Evolutionary conservation across 257 asterid species (phyloP), one percentile per base, ranked within the genome.

Genomic region (Solanum acaule): DNA sequence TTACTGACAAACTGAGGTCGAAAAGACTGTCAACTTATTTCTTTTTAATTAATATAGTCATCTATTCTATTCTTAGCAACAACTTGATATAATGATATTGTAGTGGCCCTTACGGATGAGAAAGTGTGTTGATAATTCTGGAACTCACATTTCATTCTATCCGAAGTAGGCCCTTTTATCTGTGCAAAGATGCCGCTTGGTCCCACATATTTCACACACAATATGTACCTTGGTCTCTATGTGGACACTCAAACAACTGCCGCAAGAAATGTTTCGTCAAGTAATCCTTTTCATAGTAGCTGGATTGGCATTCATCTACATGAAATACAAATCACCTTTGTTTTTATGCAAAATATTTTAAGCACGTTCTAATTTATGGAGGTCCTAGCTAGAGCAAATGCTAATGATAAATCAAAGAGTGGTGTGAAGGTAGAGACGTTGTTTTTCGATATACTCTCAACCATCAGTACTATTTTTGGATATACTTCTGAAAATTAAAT

Each of bases 311-410:
- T 83, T 95, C 98, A 87, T 93, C 93, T 85, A 97, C 93, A 2
- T 97, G 92, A 88, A 98, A 95, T n/a, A 82, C 44, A 82, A 95
- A 96, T 84, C 95, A 92, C 88, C 99, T 92, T 98, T 97, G 96
- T 37, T 37, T 86, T 67, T n/a, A 72, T 22, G 88, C 56, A 8
- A 14, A 38, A 16, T 14, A 63, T n/a, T 37, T 13, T 38, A 49
- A 65, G 27, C 15, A 65, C 16, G 49, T 73, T 73, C 27, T 61
- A 85, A n/a, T 85, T 61, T 8, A 4, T 11, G 13, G n/a, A 35
- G 31, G 63, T 68, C 72, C 38, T 37, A 37, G 38, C 29, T 61
- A 6, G 44, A 35, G 77, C 35, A 34, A 44, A 71, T 31, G 42
- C 42, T 71, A 31, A 16, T 23, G 35, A 70, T 44, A 44, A 44